Conservation (phyloP, 1,284 basidiomycete genomes). For the Porogramme epimiltina region DNA sequence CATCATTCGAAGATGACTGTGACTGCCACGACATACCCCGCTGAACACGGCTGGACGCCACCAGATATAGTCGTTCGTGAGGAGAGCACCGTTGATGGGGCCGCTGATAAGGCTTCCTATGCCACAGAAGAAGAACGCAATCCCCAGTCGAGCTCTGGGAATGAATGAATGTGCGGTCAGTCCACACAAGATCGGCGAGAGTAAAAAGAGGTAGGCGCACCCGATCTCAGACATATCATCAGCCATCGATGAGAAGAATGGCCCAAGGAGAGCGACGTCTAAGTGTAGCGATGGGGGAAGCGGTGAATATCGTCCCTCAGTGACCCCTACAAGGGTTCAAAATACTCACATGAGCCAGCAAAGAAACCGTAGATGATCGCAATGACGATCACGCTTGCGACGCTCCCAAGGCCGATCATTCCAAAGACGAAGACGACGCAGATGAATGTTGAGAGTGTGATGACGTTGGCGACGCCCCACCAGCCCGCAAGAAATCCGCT, state of each 20-base stretch:
- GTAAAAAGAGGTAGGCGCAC: conserved; percentile 6
- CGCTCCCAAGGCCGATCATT: conserved; percentile 21
- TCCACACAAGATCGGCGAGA: not conserved
- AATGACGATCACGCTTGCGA: conserved; percentile 23
- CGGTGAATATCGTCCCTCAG: not conserved
- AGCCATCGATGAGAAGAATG: conserved; percentile 14
- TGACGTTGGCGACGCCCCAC: conserved; percentile 15
- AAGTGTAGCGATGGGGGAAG: not conserved
- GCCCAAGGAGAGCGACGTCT: conserved; percentile 20
- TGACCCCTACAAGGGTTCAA: not conserved
- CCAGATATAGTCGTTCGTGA: conserved; percentile 18
- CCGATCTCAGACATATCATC: conserved; percentile 23
- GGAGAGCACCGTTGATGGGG: conserved; percentile 20
- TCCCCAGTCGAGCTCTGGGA: conserved; percentile 19
- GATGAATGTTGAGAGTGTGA: conserved; percentile 6
- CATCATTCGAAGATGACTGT: not conserved
- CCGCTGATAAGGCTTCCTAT: conserved; percentile 20
- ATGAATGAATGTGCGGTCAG: not conserved
- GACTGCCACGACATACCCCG: conserved; percentile 13
- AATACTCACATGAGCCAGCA: conserved; percentile 19
- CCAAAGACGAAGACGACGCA: conserved; percentile 16
- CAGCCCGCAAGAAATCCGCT: conserved; percentile 16
- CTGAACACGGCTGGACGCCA: conserved; percentile 21
- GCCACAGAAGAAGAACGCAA: conserved; percentile 18
- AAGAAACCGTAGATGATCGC: conserved; percentile 25